Conservation (phyloP, 192 early-diverging fungal genomes). For the Pilaira anomala region DNA sequence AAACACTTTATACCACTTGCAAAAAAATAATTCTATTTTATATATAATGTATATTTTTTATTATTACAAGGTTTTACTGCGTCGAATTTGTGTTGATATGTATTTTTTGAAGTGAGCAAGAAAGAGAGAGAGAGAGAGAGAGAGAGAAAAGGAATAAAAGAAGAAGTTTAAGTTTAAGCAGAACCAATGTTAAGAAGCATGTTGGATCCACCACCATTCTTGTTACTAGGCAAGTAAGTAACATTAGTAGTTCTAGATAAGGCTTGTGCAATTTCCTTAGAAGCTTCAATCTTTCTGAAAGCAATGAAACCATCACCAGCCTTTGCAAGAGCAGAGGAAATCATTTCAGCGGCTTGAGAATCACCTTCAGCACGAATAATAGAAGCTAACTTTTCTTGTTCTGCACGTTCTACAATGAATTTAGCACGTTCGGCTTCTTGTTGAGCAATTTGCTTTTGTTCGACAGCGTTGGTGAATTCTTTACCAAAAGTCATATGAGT, state of each 20-base stretch:
- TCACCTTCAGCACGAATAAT: slow-evolving; percentile 99
- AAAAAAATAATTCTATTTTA: not conserved
- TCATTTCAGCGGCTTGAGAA: slow-evolving; percentile 86
- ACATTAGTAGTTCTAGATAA: slow-evolving; percentile 79
- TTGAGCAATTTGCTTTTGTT: slow-evolving; percentile 98
- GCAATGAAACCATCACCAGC: slow-evolving; percentile 90
- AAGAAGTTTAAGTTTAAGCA: not conserved
- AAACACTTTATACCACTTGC: not conserved
- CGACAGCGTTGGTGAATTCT: slow-evolving; percentile 98
- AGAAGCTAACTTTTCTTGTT: slow-evolving; percentile 95
- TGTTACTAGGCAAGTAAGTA: slow-evolving; percentile 81
- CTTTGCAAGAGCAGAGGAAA: slow-evolving; percentile 87
- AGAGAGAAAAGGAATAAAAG: too few relatives aligned
- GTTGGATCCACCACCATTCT: slow-evolving; percentile 56
- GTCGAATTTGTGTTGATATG: too few relatives aligned
- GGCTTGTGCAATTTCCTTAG: slow-evolving; percentile 91
- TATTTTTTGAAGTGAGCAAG: too few relatives aligned
- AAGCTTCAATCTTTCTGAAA: slow-evolving; percentile 95
- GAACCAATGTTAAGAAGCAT: slow-evolving; percentile 69
- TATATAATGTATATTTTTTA: slow-evolving; percentile 6
- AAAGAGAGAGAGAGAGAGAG: too few relatives aligned
- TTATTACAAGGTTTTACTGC: not conserved
- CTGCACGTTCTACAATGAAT: slow-evolving; percentile 94
- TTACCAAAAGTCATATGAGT: slow-evolving; percentile 99
- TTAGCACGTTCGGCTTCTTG: slow-evolving; percentile 98